Conservation (phyloP, 371 early-diverging fungal species). For the Circinella umbellata region DNA sequence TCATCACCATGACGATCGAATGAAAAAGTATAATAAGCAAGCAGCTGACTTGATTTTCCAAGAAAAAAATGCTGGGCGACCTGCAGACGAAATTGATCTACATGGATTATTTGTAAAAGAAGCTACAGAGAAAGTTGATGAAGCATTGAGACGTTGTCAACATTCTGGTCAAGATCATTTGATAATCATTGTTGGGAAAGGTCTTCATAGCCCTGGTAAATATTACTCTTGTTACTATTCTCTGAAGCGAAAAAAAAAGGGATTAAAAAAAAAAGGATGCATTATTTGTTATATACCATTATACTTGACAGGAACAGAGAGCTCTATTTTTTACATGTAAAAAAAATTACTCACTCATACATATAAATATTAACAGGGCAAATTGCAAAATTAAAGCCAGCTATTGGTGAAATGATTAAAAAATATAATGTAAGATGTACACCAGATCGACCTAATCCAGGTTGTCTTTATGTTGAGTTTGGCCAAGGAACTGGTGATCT, state of each 20-base stretch:
- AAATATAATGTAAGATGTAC: constrained; percentile 59
- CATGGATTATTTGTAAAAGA: constrained; percentile 67
- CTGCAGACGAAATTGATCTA: constrained; percentile 60
- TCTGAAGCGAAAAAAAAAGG: too few relatives aligned
- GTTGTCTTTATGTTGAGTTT: constrained; percentile 64
- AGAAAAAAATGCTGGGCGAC: constrained; percentile 55
- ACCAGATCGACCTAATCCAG: constrained; percentile 64
- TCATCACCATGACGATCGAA: constrained; percentile 52
- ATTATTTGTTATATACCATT: too few relatives aligned
- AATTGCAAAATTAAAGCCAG: constrained; percentile 67
- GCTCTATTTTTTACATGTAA: too few relatives aligned
- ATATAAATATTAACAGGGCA: constrained; percentile 28
- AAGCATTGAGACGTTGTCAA: constrained; percentile 54
- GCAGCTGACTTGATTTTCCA: constrained; percentile 58
- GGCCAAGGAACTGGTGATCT: constrained; percentile 53
- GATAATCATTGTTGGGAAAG: constrained; percentile 67
- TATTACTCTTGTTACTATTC: not conserved
- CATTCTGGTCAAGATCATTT: constrained; percentile 42
- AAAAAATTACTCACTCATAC: not conserved
- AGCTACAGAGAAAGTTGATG: constrained; percentile 57
- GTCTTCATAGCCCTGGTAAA: constrained; percentile 59
- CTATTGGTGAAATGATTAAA: constrained; percentile 55
- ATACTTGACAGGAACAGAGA: too few relatives aligned
- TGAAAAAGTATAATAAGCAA: constrained; percentile 58
- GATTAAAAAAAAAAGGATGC: too few relatives aligned